A percentile compares a stretch with the other conserved stretches of the same genome.
Conservation (phyloP, 352 stramenopile species). For the Globisporangium orthogonon region DNA sequence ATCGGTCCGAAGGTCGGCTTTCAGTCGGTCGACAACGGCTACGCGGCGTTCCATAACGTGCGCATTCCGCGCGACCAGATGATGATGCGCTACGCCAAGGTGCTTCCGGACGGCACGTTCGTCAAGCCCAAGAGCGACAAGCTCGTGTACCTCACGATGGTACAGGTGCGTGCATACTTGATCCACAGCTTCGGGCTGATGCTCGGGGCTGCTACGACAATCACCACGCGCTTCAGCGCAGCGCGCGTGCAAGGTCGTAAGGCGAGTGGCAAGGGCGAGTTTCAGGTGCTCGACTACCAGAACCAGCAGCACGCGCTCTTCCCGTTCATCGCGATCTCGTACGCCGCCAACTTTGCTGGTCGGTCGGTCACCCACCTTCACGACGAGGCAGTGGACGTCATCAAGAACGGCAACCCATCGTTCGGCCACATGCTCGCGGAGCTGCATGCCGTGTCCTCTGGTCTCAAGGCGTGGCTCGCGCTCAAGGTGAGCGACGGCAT, state of each 20-base stretch:
- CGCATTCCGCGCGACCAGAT: slow-evolving; percentile 75
- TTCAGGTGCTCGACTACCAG: slow-evolving; percentile 93
- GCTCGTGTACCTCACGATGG: slow-evolving; percentile 78
- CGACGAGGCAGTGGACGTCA: slow-evolving; percentile 7
- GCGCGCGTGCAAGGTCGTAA: slow-evolving; percentile 87
- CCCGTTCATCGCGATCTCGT: slow-evolving; percentile 33
- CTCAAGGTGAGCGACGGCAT: slow-evolving; percentile 27
- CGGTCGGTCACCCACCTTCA: slow-evolving; percentile 17
- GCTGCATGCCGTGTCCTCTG: slow-evolving; percentile 17
- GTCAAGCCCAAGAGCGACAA: slow-evolving; percentile 54
- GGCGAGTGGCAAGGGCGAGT: slow-evolving; percentile 36
- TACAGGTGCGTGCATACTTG: slow-evolving; percentile 38
- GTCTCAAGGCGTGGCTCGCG: slow-evolving; percentile 36
- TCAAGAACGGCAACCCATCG: not conserved
- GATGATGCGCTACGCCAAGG: slow-evolving; percentile 44
- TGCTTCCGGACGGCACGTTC: slow-evolving; percentile 53
- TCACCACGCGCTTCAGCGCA: slow-evolving; percentile 93
- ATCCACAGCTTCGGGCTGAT: slow-evolving; percentile 18
- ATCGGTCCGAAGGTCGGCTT: slow-evolving; percentile 92
- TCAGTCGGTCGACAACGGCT: slow-evolving; percentile 91
- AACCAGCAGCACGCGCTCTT: slow-evolving; percentile 89
- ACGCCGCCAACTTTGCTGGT: slow-evolving; percentile 29
- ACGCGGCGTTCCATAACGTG: slow-evolving; percentile 79
- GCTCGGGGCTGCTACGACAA: slow-evolving; percentile 88
- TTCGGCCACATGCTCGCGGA: not conserved